Evolutionary conservation across 208 protist species (phyloP), one percentile per base, ranked within the genome.

Genomic region (Crithidia sp.): DNA sequence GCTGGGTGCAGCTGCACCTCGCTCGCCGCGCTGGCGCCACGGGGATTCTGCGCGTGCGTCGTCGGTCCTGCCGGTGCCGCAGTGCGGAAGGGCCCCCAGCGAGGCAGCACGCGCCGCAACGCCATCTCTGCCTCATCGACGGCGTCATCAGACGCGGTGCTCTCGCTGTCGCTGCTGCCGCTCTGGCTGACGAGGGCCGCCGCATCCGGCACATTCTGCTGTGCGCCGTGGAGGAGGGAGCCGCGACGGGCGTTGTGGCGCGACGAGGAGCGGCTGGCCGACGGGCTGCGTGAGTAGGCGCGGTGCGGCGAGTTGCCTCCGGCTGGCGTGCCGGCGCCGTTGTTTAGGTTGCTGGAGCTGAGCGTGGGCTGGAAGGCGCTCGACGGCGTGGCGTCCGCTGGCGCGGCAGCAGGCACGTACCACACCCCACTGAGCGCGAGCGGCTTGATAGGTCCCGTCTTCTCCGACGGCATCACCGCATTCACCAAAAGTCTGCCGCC

Each of bases 381-480:
- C 4, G 62, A 39, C 17, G 9, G 6, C 7, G 55, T n/a, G 0
- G 39, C 19, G 9, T 75, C 69, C 40, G 50, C 49, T 40, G 59
- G 54, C 8, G 54, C 40, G 16, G 39, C 43, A 8, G 59, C 7
- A 3, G 53, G 40, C n/a, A 56, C 56, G 71, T 81, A 75, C 56
- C 67, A 65, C 59, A 67, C 73, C 2, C 44, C 16, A 43, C 67
- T 69, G 16, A 63, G 5, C 5, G 55, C 54, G 7, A 75, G 62
- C 7, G 60, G 49, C 44, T 77, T 74, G 41, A 81, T 81, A 7
- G 69, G 67, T 16, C 69, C 70, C 5, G 69, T 64, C 65, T 78
- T 84, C 47, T 77, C 67, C 12, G 75, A 64, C 49, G 80, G 69
- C 70, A 81, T 78, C 37, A 81, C 71, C n/a, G 70, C 65, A 41